Evolutionary conservation across 2,329 filamentous ascomycete genomes (phyloP), one percentile per base, ranked within the genome.

Genomic region (Chalara sp.): DNA sequence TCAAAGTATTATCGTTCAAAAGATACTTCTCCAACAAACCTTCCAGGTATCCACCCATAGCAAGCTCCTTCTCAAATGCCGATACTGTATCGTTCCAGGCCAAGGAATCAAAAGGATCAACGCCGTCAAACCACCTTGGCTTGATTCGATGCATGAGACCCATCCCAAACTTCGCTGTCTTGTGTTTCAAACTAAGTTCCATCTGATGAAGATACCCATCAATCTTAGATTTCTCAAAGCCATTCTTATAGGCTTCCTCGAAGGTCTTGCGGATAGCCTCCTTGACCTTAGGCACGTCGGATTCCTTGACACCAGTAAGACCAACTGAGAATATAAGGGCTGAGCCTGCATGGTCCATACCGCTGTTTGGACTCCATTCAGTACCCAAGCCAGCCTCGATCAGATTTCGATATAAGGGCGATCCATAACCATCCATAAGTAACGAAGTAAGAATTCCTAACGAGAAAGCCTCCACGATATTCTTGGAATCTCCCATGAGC

Each of bases 91-190:
- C 86, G 61, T 96, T 93, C 89, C 91, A 97, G 2, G 89, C 86
- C 35, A 99, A 74, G 10, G 89, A 84, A 58, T 95, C 84, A 68
- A 97, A 95, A 0, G 93, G 92, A 65, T 97, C 89, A 4, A 90
- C 83, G 5, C 92, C 93, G 51, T 93, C 95, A 70, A 99, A 97
- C 93, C 93, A 99, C 53, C 87, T 85, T 2, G 89, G 86, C 65
- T 95, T 88, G 6, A 96, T 76, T 41, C 92, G 83, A 60, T 96
- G 89, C 68, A 99, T 81, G 48, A 97, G 80, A 13, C 85, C 84
- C 76, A 96, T 89, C 11, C 93, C 93, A 64, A 99, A 99, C 62
- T 87, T 90, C 49, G 93, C 89, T 1, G 90, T 96, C 75, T 97
- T 97, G 72, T 99, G 90, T 71, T 96, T 96, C 46, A 97, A 72